Evolutionary conservation across 441 rosid species (phyloP), one percentile per base, ranked within the genome.

Genomic region (Jatropha multifida): DNA sequence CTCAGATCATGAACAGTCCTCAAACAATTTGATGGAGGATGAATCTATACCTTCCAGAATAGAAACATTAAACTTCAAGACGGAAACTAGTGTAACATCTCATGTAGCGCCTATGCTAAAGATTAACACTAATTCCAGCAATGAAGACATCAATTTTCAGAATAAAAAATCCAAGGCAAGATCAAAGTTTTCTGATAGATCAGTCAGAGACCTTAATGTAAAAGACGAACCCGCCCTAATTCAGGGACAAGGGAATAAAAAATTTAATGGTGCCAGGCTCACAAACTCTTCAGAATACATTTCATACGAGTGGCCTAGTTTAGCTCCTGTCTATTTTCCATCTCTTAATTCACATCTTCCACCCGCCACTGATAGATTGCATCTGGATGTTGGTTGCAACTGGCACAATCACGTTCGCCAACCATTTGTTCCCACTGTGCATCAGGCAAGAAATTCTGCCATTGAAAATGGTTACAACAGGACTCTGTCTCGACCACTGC

Each of bases 351-450:
- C 99, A 60, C 94, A 90, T 82, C 86, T 89, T 52, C 97, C 93
- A 72, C 88, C 97, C 73, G 97, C 99, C 68, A 86, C 98, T 41
- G 98, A 96, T 80, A 90, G 99, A 81, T 85, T 96, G 79, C 99
- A 96, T 88, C 88, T 96, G 76, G 99, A 96, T 84, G 97, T 91
- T 83, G 97, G 98, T 78, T 90, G 75, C 76, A 96, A 87, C 80
- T 90, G 94, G 94, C 99, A 88, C 73, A 89, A 86, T 79, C 90
- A 86, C 71, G 78, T 89, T 67, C 90, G 86, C 69, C 99, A 86
- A 76, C 92, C 99, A 71, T 96, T 90, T 81, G 84, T 93, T 64
- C 80, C 96, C 64, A 55, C 92, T 18, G 75, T 95, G 73, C 97
- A 89, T 80, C 94, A 88, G 83, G 82, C 94, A 72, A 92, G 95